Conservation (phyloP, 2,329 filamentous ascomycete species). For the Leptographium galeiforme region DNA sequence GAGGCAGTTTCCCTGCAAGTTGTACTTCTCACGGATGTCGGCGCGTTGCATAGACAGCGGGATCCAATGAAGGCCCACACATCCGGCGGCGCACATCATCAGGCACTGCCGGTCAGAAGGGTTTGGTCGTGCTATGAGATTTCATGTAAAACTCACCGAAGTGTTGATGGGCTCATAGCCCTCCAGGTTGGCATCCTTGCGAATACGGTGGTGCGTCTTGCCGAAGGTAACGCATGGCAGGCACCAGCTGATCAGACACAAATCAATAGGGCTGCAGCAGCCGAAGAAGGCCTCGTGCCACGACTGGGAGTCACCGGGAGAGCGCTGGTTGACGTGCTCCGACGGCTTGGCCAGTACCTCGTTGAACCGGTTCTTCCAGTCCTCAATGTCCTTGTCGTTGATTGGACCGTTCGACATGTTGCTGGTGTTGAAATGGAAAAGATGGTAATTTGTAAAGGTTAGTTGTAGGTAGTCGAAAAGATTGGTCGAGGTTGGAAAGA, state of each 20-base stretch:
- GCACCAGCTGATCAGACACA: conserved; percentile 31
- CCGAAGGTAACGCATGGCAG: conserved; percentile 34
- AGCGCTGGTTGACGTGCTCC: conserved; percentile 28
- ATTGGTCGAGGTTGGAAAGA: neutral
- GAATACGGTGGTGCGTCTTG: conserved; percentile 32
- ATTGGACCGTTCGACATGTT: conserved; percentile 19
- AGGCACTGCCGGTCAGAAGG: conserved; percentile 23
- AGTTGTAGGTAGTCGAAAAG: neutral
- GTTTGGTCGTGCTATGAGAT: neutral
- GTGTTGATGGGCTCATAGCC: conserved; percentile 34
- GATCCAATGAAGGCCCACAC: conserved; percentile 27
- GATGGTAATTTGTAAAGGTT: neutral
- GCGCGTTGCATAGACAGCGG: conserved; percentile 31
- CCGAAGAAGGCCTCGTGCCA: conserved; percentile 29
- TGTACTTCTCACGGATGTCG: conserved; percentile 29
- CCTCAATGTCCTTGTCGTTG: conserved; percentile 27
- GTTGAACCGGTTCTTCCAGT: conserved; percentile 31
- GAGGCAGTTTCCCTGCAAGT: conserved; percentile 29
- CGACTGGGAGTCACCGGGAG: conserved; percentile 21
- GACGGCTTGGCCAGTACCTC: conserved; percentile 26
- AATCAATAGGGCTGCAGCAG: conserved; percentile 30
- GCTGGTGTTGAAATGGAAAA: neutral
- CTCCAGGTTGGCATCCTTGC: conserved; percentile 24
- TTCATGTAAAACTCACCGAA: conserved; percentile 21
- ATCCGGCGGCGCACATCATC: conserved; percentile 26